Base-by-base conservation (phyloP, 2,329 filamentous ascomycete species). In the Dothideomycetidae sp. region DNA sequence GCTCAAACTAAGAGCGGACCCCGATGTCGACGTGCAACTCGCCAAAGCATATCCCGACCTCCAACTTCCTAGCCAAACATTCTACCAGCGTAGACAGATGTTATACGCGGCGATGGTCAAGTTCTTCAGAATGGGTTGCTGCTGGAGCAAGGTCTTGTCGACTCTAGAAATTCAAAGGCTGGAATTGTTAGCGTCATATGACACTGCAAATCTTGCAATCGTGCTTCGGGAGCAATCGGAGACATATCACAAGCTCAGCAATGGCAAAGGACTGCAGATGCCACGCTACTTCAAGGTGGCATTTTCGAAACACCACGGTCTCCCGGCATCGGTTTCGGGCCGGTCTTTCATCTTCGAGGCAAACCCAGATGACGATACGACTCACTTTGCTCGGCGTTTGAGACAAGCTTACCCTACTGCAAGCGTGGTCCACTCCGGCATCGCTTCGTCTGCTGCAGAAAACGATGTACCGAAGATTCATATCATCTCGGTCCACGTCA, bases 81-180 rank as follows among this genome's bases (percentile, higher is more conserved):
- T 82, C 1, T 96, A 96, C 50, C 88, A 96, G 50, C 78, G 88
- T 28, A 93, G 93, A 56, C 90, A 96, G 58, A 71, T 75, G 26
- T 71, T 96, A 34, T 94, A 92, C 60, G 92, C 94, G 51, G 74
- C 85, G 47, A 93, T 96, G 70, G 93, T 96, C 55, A 85, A 86
- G 56, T 71, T 88, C 54, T 94, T 90, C 46, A 88, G 96, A 53
- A 84, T 92, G 42, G 86, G 85, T n/a, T 79, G 84, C 53, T 84
- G 84, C 1, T 96, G 88, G 88, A 80, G 81, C 50, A 82, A 82
- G 55, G 88, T 86, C 1, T 63, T 98, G 29, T 71, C 75, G 4
- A 83, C 83, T 3, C 96, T 98, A 59, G 81, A 81, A 53, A 88
- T 98, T 58, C 74, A 38, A 21, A 11, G 36, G 12, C 36, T 23